These are phyloP conservation scores for Leccinellum albellum DNA, from an alignment of 768 basidiomycete genomes.

Conservation along the genomic window DNA sequence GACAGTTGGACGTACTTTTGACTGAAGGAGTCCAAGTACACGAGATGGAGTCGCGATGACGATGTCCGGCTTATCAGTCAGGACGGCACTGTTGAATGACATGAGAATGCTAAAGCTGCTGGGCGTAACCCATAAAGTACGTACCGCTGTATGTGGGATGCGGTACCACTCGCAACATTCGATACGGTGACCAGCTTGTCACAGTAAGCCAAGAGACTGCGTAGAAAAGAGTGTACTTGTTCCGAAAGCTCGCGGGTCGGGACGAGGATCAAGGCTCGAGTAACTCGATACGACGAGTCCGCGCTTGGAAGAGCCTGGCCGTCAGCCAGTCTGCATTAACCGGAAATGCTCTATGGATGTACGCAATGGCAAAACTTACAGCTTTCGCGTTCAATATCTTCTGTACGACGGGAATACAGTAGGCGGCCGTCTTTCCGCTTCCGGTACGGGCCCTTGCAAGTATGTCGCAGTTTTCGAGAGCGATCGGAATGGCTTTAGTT, in stretches of 20 bases:
- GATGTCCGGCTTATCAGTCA: conserved; percentile 75
- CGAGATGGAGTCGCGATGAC: conserved; percentile 78
- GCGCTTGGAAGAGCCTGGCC: conserved; percentile 34
- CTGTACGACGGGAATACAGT: conserved; percentile 87
- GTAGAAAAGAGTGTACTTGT: conserved; percentile 76
- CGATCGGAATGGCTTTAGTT: conserved; percentile 85
- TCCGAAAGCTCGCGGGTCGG: conserved; percentile 92
- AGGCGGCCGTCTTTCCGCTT: conserved; percentile 95
- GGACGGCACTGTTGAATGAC: conserved; percentile 37
- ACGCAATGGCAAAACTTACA: conserved; percentile 43
- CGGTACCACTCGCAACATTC: conserved; percentile 74
- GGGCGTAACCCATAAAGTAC: conserved; percentile 9
- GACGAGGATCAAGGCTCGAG: conserved; percentile 75
- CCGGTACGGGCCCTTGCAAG: conserved; percentile 93
- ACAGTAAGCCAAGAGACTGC: conserved; percentile 67
- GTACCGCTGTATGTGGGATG: conserved; percentile 71
- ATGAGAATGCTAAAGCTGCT: not conserved
- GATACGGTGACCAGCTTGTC: conserved; percentile 66
- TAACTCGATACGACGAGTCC: conserved; percentile 57
- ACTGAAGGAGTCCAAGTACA: conserved; percentile 61
- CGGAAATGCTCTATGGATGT: not conserved
- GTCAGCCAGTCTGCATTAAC: not conserved
- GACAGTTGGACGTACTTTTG: conserved; percentile 47
- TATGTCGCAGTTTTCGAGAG: conserved; percentile 85
- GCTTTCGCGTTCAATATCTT: conserved; percentile 79